A percentile compares a stretch with the other conserved stretches of the same genome.
phyloP scores from a whole-genome alignment of 768 basidiomycete genomes.

The Suillus weaverae region DNA sequence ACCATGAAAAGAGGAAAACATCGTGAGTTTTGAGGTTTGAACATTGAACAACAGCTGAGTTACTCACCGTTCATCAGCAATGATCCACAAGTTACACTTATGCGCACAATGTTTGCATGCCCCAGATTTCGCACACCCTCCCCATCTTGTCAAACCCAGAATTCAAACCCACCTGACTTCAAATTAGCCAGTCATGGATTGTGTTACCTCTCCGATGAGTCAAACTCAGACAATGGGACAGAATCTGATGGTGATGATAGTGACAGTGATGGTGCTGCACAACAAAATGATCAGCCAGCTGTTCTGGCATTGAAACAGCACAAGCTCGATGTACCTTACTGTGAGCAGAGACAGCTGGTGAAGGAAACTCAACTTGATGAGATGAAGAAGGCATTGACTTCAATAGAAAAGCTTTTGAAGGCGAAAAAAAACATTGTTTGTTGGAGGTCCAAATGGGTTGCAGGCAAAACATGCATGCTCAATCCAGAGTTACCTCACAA shows the following conservation, averaged over 20 bases:
- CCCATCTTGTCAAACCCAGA: not conserved
- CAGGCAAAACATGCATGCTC: constrained; percentile 27
- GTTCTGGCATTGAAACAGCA: not conserved
- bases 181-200: too few species aligned
- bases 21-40: not conserved
- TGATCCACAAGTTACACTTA: not conserved
- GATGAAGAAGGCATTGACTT: not conserved
- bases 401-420: constrained; percentile 14
- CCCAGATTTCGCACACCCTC: not conserved
- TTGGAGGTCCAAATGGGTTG: constrained; percentile 26
- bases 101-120: not conserved
- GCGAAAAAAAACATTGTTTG: constrained; percentile 26
- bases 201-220: constrained; percentile 1
- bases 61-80: not conserved
- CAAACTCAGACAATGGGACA: not conserved
- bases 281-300: too few species aligned
- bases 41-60: not conserved
- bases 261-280: not conserved
- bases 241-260: not conserved
- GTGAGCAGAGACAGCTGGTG: not conserved
- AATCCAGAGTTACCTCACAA: constrained; percentile 28
- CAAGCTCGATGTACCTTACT: not conserved
- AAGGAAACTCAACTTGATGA: not conserved
- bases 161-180: too few species aligned
- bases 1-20: not conserved